A percentile compares a stretch with the other conserved stretches of the same genome.
Conservation (phyloP, 2,329 filamentous ascomycete species). For the Fusarium falciforme region DNA sequence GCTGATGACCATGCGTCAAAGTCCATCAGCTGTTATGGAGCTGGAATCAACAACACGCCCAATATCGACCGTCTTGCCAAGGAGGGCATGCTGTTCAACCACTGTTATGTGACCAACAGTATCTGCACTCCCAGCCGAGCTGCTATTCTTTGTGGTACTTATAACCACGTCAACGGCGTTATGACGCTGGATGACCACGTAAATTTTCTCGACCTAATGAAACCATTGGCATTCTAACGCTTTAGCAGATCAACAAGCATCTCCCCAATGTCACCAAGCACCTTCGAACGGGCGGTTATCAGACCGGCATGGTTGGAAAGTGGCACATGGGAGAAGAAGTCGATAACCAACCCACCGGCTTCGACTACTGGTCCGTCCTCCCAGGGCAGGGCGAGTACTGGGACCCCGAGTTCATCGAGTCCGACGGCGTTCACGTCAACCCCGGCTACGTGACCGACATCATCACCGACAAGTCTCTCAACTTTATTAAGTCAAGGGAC, state of each 20-base stretch:
- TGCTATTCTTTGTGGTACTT: slow-evolving; percentile 60
- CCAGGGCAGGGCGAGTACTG: slow-evolving; percentile 64
- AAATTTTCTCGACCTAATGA: too few relatives aligned
- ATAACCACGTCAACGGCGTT: slow-evolving; percentile 65
- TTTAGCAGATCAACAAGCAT: slow-evolving; percentile 56
- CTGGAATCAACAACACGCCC: slow-evolving; percentile 63
- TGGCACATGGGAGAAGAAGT: slow-evolving; percentile 64
- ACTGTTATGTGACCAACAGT: slow-evolving; percentile 65
- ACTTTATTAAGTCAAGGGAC: slow-evolving; percentile 52
- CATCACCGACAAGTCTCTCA: slow-evolving; percentile 61
- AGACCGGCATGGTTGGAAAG: slow-evolving; percentile 64
- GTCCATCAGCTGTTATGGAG: slow-evolving; percentile 60
- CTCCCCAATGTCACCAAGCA: slow-evolving; percentile 64
- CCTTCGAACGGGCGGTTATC: slow-evolving; percentile 59
- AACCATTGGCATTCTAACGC: not conserved
- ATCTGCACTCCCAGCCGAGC: slow-evolving; percentile 65
- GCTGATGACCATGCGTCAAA: slow-evolving; percentile 66
- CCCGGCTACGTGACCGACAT: slow-evolving; percentile 63
- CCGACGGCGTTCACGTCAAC: slow-evolving; percentile 46
- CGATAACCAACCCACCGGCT: slow-evolving; percentile 59
- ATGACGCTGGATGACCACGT: slow-evolving; percentile 58
- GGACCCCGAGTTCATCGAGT: slow-evolving; percentile 61
- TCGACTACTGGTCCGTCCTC: slow-evolving; percentile 63
- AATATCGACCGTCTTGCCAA: slow-evolving; percentile 61
- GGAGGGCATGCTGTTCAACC: slow-evolving; percentile 63